These are phyloP conservation scores for Thozetella sp. DNA, from an alignment of 495 filamentous ascomycete species.

Conservation along the genomic window DNA sequence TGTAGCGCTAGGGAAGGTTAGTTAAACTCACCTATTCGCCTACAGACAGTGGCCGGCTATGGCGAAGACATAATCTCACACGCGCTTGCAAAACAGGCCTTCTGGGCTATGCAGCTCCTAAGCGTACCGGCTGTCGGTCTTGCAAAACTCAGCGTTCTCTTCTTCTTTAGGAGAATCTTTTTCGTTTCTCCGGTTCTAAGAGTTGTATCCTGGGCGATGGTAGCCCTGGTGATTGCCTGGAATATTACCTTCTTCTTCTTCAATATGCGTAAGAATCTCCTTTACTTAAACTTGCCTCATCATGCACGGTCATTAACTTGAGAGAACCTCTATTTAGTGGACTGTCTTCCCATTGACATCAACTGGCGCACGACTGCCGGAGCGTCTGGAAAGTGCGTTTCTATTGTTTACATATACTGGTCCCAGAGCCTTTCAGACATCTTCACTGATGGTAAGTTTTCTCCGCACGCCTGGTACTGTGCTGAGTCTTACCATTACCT, in stretches of 20 bases:
- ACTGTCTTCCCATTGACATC: neutral
- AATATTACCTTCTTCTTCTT: neutral
- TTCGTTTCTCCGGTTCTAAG: neutral
- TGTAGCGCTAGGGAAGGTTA: neutral
- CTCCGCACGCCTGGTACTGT: neutral
- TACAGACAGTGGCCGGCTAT: no score
- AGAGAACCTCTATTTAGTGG: neutral
- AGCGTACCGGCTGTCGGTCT: neutral
- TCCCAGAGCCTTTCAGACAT: neutral
- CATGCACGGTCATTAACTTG: no score
- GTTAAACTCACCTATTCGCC: neutral
- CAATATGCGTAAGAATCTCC: neutral
- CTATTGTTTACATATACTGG: neutral
- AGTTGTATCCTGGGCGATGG: neutral
- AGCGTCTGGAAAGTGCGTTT: neutral
- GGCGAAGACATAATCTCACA: no score
- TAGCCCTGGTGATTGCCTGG: neutral
- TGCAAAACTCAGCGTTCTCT: slow-evolving; percentile 4
- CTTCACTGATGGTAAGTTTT: neutral
- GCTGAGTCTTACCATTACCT: neutral
- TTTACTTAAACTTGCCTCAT: no score
- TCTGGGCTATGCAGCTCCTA: neutral
- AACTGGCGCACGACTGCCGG: neutral
- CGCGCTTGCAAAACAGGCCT: neutral
- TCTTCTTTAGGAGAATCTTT: slow-evolving; percentile 2